Percentiles rank a stretch among this genome's conserved stretches.
Evolutionary conservation across 202 grass and related monocot genomes (phyloP).

Genomic region (Carex sylvatica): DNA sequence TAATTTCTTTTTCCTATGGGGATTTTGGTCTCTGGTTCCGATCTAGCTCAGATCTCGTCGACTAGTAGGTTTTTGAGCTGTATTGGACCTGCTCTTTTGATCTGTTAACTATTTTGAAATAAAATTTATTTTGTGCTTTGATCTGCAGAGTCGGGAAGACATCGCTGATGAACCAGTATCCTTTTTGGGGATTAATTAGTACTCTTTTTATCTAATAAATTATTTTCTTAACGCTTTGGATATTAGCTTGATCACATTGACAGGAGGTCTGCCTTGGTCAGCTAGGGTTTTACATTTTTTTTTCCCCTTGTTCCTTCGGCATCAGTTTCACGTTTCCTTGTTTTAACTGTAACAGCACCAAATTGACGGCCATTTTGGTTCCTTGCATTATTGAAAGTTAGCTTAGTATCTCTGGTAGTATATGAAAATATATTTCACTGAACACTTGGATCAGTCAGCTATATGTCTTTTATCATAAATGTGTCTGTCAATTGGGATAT

Average conservation of each 20-base stretch:
- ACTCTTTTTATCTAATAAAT: neutral
- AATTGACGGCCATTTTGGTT: neutral
- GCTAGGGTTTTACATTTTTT: constrained; percentile 19
- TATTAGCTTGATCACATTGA: neutral
- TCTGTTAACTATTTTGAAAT: neutral
- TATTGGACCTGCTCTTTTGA: constrained; percentile 5
- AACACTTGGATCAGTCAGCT: neutral
- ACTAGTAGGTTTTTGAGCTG: neutral
- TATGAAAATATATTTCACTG: neutral
- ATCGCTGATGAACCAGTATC: constrained; percentile 99
- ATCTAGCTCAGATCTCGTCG: constrained; percentile 23
- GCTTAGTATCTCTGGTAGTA: neutral
- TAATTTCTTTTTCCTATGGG: neutral
- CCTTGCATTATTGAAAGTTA: constrained; percentile 8
- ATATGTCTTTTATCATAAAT: neutral
- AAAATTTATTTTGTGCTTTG: constrained; percentile 31
- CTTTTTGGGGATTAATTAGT: constrained; percentile 25
- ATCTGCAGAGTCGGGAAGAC: constrained; percentile 96
- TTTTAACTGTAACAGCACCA: neutral
- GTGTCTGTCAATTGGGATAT: neutral
- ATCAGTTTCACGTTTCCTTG: neutral
- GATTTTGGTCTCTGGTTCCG: neutral
- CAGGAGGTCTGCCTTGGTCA: neutral
- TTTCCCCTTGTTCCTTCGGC: neutral
- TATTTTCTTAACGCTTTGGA: constrained; percentile 11